These are phyloP conservation scores for Skeletonema menzelii DNA, from an alignment of 108 stramenopile genomes.

Conservation along the genomic window DNA sequence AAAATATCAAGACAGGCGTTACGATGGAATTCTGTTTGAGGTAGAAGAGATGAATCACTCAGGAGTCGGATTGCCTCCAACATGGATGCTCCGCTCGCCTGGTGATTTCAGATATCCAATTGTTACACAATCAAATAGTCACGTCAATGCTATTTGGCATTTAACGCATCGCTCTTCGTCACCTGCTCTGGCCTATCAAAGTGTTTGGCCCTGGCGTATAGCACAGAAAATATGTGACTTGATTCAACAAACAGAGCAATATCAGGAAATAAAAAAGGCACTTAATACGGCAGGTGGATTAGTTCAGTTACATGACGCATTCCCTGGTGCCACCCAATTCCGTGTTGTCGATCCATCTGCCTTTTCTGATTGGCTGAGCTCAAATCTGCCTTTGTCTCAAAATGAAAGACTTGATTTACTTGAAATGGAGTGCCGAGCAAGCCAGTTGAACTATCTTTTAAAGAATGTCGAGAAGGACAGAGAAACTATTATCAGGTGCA, in stretches of 20 bases:
- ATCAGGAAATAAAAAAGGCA: constrained; percentile 36
- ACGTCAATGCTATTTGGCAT: constrained; percentile 15
- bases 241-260: constrained; percentile 28
- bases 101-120: constrained; percentile 25
- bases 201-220: constrained; percentile 67
- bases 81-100: constrained; percentile 30
- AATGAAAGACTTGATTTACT: constrained; percentile 62
- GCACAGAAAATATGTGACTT: constrained; percentile 40
- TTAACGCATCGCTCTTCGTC: constrained; percentile 25
- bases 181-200: constrained; percentile 38
- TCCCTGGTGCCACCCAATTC: neutral
- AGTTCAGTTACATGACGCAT: neutral
- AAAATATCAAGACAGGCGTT: neutral
- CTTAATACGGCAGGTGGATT: constrained; percentile 43
- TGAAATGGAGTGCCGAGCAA: constrained; percentile 44
- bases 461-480: constrained; percentile 42
- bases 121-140: neutral
- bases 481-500: constrained; percentile 53
- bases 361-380: constrained; percentile 81
- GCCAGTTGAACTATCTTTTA: constrained; percentile 50
- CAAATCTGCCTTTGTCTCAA: constrained; percentile 68
- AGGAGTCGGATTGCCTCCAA: constrained; percentile 31
- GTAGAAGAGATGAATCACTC: constrained; percentile 41
- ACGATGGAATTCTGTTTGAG: constrained; percentile 28
- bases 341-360: constrained; percentile 39